Percentiles rank a stretch among this genome's conserved stretches.
Conservation (phyloP, 2,329 filamentous ascomycete species). For the Aspergillus brunneoviolaceus region DNA sequence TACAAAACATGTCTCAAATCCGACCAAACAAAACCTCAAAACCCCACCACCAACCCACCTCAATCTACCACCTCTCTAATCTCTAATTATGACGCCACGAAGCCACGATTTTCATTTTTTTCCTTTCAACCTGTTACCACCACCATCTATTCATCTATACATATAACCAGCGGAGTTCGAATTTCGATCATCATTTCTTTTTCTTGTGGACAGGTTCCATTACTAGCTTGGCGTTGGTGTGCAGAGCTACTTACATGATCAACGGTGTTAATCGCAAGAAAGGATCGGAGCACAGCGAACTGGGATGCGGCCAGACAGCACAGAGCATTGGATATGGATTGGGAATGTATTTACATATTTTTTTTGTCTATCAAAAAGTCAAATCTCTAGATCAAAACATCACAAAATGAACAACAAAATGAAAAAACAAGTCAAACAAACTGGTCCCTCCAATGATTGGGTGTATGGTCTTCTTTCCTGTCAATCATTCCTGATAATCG, state of each 20-base stretch:
- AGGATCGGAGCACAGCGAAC: not conserved
- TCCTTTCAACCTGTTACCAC: not conserved
- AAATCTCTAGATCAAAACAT: not conserved
- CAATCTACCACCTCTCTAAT: not conserved
- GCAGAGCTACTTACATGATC: not conserved
- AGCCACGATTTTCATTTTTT: slow-evolving; percentile 1
- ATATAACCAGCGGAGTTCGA: slow-evolving; percentile 5
- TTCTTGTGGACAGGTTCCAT: not conserved
- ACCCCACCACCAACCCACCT: not conserved
- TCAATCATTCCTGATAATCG: not conserved
- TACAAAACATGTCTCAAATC: not conserved
- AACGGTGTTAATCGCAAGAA: not conserved
- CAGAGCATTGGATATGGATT: not conserved
- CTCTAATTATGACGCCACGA: slow-evolving; percentile 9
- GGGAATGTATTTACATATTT: not conserved
- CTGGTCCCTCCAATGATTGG: not conserved
- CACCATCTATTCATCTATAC: slow-evolving; percentile 2
- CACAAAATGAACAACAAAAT: not conserved
- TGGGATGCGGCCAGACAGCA: not conserved
- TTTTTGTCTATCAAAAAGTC: not conserved
- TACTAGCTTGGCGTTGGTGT: slow-evolving; percentile 7
- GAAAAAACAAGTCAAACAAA: not conserved
- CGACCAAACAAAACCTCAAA: not conserved
- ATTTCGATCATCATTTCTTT: not conserved
- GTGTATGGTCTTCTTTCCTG: not conserved